phyloP scores from a whole-genome alignment of 2,329 filamentous ascomycete genomes.

The Eutypa lata region DNA sequence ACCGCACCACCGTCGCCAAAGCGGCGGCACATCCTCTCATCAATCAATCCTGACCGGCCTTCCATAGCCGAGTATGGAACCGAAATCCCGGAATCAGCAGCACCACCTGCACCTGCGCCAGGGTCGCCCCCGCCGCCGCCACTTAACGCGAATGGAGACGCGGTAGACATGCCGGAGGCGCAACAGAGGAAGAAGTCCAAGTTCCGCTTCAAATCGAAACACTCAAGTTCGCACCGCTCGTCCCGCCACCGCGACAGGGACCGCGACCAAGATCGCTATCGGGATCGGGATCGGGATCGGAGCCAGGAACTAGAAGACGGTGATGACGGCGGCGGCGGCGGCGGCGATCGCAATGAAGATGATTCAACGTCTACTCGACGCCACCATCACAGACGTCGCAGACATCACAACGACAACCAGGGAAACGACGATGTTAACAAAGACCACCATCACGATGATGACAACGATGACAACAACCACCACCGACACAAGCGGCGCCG shows the following conservation, averaged over 20 bases:
- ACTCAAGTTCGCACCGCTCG: conserved; percentile 22
- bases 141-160: background rate
- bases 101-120: background rate
- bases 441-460: conserved; percentile 1
- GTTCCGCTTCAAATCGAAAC: conserved; percentile 41
- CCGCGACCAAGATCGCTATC: conserved; percentile 7
- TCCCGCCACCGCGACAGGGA: conserved; percentile 19
- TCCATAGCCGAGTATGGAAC: conserved; percentile 11
- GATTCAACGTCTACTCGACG: background rate
- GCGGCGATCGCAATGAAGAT: background rate
- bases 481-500: conserved; percentile 29
- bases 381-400: conserved; percentile 19
- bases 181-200: conserved; percentile 26
- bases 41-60: conserved; percentile 26
- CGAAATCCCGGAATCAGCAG: conserved; percentile 1
- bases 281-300: conserved; percentile 9
- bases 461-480: conserved; percentile 18
- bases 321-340: background rate
- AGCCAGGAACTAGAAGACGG: conserved; percentile 9
- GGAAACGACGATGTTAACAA: background rate
- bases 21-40: conserved; percentile 31
- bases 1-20: conserved; percentile 26
- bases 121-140: background rate
- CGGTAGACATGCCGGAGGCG: conserved; percentile 11
- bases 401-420: conserved; percentile 11